Percentiles rank a stretch among this genome's conserved stretches.
Conservation (phyloP, 768 basidiomycete genomes). For the Amanita fuliginea region DNA sequence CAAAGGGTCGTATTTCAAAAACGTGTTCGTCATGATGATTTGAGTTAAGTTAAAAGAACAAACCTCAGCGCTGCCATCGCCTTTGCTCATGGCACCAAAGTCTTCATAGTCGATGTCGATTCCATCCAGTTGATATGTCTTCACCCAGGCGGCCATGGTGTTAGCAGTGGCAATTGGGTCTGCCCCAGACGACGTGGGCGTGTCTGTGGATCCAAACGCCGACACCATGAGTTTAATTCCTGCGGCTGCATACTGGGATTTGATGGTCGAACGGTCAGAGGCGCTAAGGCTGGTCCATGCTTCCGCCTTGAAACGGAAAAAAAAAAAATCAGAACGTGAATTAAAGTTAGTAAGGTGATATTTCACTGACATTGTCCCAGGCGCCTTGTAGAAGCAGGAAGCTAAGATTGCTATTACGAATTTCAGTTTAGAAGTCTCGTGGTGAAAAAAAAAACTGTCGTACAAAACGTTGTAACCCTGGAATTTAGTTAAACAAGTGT, state of each 20-base stretch:
- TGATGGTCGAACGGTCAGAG: constrained; percentile 7
- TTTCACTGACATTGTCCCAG: constrained; percentile 3
- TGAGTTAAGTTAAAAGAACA: no score
- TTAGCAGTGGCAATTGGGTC: constrained; percentile 54
- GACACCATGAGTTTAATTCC: constrained; percentile 59
- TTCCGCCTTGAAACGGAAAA: neutral
- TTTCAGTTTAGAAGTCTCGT: neutral
- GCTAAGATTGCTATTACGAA: neutral
- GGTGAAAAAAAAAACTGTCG: no score
- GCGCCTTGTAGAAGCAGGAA: constrained; percentile 1
- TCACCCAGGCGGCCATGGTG: constrained; percentile 56
- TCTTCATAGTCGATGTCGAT: constrained; percentile 75
- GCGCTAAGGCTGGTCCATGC: neutral
- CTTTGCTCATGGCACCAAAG: constrained; percentile 45
- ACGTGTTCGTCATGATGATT: no score
- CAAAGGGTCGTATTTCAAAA: no score
- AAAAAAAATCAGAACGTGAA: neutral
- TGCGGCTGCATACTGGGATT: constrained; percentile 40
- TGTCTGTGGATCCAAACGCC: constrained; percentile 46
- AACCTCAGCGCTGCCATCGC: constrained; percentile 42
- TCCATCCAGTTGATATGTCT: constrained; percentile 50
- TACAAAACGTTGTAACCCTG: constrained; percentile 1
- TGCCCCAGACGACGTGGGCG: constrained; percentile 45
- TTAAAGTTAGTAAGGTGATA: no score
- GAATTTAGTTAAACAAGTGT: neutral